Evolutionary conservation across 1,284 basidiomycete species (phyloP).

Genomic region (Apiotrichum siamense): DNA sequence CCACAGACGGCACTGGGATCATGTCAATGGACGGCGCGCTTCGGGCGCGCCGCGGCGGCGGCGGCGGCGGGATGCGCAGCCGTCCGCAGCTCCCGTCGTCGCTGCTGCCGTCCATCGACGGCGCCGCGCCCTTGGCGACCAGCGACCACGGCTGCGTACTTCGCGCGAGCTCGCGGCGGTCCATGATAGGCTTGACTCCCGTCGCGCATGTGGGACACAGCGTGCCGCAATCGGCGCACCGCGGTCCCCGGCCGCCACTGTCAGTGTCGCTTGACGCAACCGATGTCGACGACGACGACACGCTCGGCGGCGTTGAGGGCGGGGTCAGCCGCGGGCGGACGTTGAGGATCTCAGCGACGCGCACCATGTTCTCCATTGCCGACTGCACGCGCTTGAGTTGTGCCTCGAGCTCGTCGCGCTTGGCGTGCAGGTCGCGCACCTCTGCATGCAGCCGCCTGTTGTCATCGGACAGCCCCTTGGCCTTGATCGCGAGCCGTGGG

Average conservation of each 20-base stretch:
- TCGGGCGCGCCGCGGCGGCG: not conserved
- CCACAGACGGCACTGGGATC: not conserved
- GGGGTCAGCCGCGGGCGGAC: not conserved
- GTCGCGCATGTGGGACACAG: too few species aligned
- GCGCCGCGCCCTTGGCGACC: too few species aligned
- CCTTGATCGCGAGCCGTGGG: not conserved
- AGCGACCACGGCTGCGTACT: too few species aligned
- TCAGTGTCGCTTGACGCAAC: too few species aligned
- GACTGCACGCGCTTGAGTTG: not conserved
- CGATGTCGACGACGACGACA: too few species aligned
- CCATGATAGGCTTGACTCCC: too few species aligned
- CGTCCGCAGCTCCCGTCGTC: too few species aligned
- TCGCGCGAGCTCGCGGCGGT: too few species aligned
- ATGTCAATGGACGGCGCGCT: not conserved
- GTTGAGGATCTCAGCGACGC: not conserved
- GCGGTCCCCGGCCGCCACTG: too few species aligned
- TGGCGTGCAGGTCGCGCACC: not conserved
- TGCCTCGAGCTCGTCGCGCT: not conserved
- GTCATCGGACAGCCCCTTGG: not conserved
- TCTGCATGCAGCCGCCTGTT: not conserved
- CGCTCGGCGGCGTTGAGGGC: not conserved
- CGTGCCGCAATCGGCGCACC: too few species aligned
- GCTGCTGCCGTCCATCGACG: too few species aligned
- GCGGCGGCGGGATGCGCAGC: not conserved
- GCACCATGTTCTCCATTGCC: not conserved